Evolutionary conservation across 352 stramenopile genomes (phyloP), one percentile per base, ranked within the genome.

Genomic region (Vaucheria bursata): DNA sequence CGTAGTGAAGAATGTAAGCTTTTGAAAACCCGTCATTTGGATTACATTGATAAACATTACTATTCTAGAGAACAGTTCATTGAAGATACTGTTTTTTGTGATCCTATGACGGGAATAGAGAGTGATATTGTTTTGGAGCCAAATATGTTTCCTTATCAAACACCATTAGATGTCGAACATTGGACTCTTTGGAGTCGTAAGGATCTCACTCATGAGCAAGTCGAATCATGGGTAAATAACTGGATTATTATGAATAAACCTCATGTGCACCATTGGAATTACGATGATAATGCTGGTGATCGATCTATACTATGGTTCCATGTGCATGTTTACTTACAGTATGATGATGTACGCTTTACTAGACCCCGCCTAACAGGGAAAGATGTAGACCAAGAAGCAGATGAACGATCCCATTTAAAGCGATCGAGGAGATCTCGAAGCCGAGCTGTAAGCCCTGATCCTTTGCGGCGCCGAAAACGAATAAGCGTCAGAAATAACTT

Each of bases 71-170:
- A 82, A 25, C 49, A 82, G 68, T 82, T 82, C 65, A 82, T 82
- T 29, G 77, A 82, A 35, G 77, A 82, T n/a, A 82, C 77, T 33
- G 77, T 82, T 0, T 82, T 82, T 72, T 76, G 59, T 18, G 77
- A 77, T 65, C 77, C 77, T 31, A 59, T 77, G 0, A 82, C 77
- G 7, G 70, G 70, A n/a, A 64, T 3, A n/a, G 34, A 37, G 39
- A 52, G 77, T 31, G 77, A 80, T 65, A 80, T 52, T 1, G 77
- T 82, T 12, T 72, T 82, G 3, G 77, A 82, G 77, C 72, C 40
- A 12, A 82, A 82, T 65, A 82, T 82, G 77, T 82, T 82, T 65
- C 77, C 77, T 1, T 82, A 82, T 40, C 52, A 82, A 25, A 77
- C 73, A 5, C 77, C 77, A 0, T 50, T 45, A 0, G 77, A 82